A percentile compares a stretch with the other conserved stretches of the same genome.
Evolutionary conservation across 2,329 filamentous ascomycete species (phyloP).

Genomic region (Septoria petroselini): DNA sequence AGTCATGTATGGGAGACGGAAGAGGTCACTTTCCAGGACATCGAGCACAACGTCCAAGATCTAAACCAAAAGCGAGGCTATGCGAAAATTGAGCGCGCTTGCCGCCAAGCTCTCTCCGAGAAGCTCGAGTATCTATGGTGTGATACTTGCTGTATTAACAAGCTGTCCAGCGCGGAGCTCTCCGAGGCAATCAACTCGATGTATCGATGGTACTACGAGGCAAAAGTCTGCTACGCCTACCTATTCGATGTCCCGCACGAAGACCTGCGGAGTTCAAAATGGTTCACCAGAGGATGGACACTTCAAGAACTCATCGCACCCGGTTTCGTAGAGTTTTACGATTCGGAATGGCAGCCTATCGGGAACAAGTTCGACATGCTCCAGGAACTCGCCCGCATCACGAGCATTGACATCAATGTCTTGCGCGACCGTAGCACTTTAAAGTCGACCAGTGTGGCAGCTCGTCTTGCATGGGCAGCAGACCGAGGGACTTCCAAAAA

Average conservation of each 20-base stretch:
- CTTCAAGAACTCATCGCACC: slow-evolving; percentile 30
- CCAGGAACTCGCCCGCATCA: slow-evolving; percentile 31
- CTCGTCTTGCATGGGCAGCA: slow-evolving; percentile 27
- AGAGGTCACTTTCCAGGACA: slow-evolving; percentile 29
- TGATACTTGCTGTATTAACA: slow-evolving; percentile 44
- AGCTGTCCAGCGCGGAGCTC: slow-evolving; percentile 38
- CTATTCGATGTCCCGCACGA: slow-evolving; percentile 22
- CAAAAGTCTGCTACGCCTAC: slow-evolving; percentile 39
- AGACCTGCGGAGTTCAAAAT: slow-evolving; percentile 16
- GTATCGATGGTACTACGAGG: slow-evolving; percentile 38
- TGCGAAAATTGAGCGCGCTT: slow-evolving; percentile 26
- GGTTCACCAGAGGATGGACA: slow-evolving; percentile 29
- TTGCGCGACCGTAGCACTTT: slow-evolving; percentile 19
- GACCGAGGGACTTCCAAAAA: slow-evolving; percentile 18
- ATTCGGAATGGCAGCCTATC: slow-evolving; percentile 15
- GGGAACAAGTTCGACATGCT: slow-evolving; percentile 25
- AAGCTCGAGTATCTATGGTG: slow-evolving; percentile 39
- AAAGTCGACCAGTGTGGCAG: slow-evolving; percentile 21
- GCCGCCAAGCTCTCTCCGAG: slow-evolving; percentile 27
- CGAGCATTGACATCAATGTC: slow-evolving; percentile 32
- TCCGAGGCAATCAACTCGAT: slow-evolving; percentile 36
- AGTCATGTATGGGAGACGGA: slow-evolving; percentile 29
- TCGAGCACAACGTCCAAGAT: slow-evolving; percentile 4
- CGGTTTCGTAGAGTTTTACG: slow-evolving; percentile 25
- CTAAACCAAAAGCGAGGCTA: slow-evolving; percentile 22